These are phyloP conservation scores for Lactarius hengduanensis DNA, from an alignment of 768 basidiomycete genomes.

Conservation along the genomic window DNA sequence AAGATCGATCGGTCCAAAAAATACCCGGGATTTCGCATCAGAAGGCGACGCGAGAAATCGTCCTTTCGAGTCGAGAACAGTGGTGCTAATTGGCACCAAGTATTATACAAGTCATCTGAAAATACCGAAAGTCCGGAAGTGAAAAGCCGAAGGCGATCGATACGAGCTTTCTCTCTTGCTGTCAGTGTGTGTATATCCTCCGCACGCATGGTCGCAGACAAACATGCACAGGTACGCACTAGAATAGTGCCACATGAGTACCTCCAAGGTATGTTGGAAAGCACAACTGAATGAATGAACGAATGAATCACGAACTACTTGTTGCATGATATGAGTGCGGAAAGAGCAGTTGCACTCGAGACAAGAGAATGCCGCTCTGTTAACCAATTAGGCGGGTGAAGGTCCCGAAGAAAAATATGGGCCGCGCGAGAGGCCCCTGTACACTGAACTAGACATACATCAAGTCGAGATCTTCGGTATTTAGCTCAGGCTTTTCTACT, in stretches of 20 bases:
- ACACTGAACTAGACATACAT: not conserved
- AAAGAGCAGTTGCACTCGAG: not conserved
- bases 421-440: not conserved
- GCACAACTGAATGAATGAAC: not conserved
- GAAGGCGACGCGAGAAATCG: not conserved
- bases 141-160: too few species aligned
- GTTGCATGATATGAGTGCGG: too few species aligned
- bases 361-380: not conserved
- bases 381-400: not conserved
- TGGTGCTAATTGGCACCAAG: not conserved
- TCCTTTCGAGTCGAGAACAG: not conserved
- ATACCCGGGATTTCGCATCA: not conserved
- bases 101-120: too few species aligned
- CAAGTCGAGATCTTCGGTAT: conserved; percentile 14
- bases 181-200: too few species aligned
- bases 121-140: too few species aligned
- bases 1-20: not conserved
- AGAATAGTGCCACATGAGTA: not conserved
- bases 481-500: conserved; percentile 18
- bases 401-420: not conserved
- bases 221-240: too few species aligned
- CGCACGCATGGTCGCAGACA: too few species aligned
- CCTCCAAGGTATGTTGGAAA: too few species aligned
- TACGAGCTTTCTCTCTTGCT: too few species aligned
- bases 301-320: not conserved